A percentile compares a stretch with the other conserved stretches of the same genome.
Evolutionary conservation across 75 land plant genomes (phyloP).

Genomic region (Adiantum capillusveneris): DNA sequence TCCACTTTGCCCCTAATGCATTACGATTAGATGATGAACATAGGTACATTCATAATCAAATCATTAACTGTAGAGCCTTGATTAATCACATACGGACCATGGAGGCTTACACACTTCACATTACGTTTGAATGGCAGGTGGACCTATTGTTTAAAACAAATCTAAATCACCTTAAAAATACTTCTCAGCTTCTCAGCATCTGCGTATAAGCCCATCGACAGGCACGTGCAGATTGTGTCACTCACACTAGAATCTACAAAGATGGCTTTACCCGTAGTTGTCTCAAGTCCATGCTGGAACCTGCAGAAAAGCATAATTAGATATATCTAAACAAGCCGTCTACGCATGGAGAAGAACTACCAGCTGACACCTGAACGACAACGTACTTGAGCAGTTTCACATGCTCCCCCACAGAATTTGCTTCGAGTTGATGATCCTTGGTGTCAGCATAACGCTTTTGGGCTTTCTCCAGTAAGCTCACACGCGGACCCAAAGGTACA

Average conservation of each 20-base stretch:
- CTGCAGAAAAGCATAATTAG: slow-evolving; percentile 21
- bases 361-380: not conserved
- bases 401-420: slow-evolving; percentile 94
- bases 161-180: slow-evolving; percentile 72
- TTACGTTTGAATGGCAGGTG: too few relatives aligned
- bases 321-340: too few relatives aligned
- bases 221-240: slow-evolving; percentile 98
- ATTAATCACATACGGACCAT: too few relatives aligned
- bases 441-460: slow-evolving; percentile 63
- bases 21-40: not conserved
- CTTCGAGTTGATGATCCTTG: slow-evolving; percentile 81
- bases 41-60: too few relatives aligned
- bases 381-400: slow-evolving; percentile 80
- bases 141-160: too few relatives aligned
- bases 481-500: slow-evolving; percentile 85
- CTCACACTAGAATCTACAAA: slow-evolving; percentile 98
- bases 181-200: slow-evolving; percentile 69
- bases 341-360: not conserved
- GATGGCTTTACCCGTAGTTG: slow-evolving; percentile 75
- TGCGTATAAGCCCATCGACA: slow-evolving; percentile 77
- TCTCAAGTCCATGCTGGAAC: slow-evolving; percentile 88
- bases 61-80: too few relatives aligned
- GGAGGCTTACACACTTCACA: too few relatives aligned
- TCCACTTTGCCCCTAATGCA: too few relatives aligned
- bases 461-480: slow-evolving; percentile 80